These are phyloP conservation scores for Trichoderma sp. DNA, from an alignment of 2,329 filamentous ascomycete species.

Conservation along the genomic window DNA sequence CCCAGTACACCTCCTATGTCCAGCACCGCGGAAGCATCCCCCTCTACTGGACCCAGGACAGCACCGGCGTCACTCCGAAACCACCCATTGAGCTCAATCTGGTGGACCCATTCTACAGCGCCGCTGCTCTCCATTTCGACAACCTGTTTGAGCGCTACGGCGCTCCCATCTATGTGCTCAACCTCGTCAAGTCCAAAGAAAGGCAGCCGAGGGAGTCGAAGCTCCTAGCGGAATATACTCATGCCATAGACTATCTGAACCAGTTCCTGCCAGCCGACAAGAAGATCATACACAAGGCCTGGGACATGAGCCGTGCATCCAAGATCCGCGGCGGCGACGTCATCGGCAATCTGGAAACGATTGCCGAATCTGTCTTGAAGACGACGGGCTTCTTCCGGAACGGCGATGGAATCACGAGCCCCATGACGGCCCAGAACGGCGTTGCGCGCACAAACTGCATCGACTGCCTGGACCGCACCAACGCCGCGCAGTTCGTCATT, in stretches of 20 bases:
- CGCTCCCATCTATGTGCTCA: conserved; percentile 86
- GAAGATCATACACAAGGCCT: conserved; percentile 90
- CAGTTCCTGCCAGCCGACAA: conserved; percentile 84
- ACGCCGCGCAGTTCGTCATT: conserved; percentile 96
- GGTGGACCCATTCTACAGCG: conserved; percentile 93
- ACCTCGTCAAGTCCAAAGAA: conserved; percentile 87
- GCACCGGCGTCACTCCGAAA: conserved; percentile 90
- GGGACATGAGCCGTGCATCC: conserved; percentile 96
- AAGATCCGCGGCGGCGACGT: conserved; percentile 93
- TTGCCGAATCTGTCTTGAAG: conserved; percentile 82
- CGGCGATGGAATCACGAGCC: conserved; percentile 68
- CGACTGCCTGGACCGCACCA: conserved; percentile 94
- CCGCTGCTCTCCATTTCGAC: conserved; percentile 92
- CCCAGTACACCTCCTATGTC: conserved; percentile 92
- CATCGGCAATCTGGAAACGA: conserved; percentile 85
- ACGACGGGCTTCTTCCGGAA: conserved; percentile 96
- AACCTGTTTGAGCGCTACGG: conserved; percentile 93
- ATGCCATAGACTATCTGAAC: conserved; percentile 88
- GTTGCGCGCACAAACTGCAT: conserved; percentile 96
- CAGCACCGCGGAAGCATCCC: conserved; percentile 97
- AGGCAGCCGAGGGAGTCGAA: conserved; percentile 90
- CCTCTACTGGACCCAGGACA: conserved; percentile 96
- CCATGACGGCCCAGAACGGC: conserved; percentile 78
- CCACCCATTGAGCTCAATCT: conserved; percentile 94
- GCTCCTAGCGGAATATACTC: conserved; percentile 81